These are phyloP conservation scores for Artemisia tridentata DNA, from an alignment of 129 eudicot genomes.

Conservation along the genomic window DNA sequence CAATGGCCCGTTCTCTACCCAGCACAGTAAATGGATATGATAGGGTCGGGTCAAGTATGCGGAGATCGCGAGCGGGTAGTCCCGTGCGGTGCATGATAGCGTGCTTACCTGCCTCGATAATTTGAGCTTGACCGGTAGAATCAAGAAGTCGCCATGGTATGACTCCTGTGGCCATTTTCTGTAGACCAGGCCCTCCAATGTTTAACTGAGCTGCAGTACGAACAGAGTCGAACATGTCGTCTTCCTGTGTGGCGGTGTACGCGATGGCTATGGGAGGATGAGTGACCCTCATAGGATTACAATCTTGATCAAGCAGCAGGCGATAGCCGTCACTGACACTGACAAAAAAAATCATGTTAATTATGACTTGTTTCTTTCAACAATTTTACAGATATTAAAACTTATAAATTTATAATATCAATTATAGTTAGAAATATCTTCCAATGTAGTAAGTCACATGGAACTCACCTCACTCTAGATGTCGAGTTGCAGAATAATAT, in stretches of 20 bases:
- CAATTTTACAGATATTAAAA: no score
- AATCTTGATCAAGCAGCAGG: no score
- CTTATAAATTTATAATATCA: no score
- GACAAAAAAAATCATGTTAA: no score
- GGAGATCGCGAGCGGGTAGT: background rate
- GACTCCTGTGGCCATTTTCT: conserved; percentile 59
- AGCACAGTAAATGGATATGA: background rate
- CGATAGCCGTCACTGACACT: no score
- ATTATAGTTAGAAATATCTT: no score
- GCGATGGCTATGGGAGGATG: conserved; percentile 28
- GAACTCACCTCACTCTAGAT: no score
- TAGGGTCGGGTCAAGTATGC: background rate
- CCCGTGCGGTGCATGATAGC: background rate
- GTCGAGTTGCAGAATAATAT: no score
- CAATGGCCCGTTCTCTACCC: background rate
- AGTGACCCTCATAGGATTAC: conserved; percentile 4
- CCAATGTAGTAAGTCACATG: no score
- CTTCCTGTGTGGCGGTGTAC: conserved; percentile 28
- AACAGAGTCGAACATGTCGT: conserved; percentile 15
- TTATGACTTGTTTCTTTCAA: no score
- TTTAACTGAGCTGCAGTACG: conserved; percentile 18
- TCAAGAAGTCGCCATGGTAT: background rate
- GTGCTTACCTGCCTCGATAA: background rate
- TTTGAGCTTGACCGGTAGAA: conserved; percentile 4
- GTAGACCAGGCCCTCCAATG: conserved; percentile 26